Conservation (phyloP, 805 yeast species). For the Cyberlindnera americana region DNA sequence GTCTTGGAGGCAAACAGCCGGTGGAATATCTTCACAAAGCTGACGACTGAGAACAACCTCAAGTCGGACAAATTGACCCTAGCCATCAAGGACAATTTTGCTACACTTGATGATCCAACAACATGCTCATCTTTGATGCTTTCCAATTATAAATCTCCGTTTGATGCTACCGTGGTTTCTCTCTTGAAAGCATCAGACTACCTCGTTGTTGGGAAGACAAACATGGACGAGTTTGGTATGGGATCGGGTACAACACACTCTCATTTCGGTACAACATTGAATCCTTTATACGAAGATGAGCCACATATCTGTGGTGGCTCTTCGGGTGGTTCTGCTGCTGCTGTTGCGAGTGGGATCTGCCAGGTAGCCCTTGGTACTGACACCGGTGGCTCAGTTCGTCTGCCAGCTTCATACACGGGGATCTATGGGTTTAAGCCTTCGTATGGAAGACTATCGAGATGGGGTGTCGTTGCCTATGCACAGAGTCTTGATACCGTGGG, state of each 20-base stretch:
- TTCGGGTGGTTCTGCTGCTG: constrained; percentile 94
- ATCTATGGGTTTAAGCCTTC: constrained; percentile 88
- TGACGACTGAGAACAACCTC: constrained; percentile 12
- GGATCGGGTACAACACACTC: constrained; percentile 69
- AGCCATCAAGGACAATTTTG: constrained; percentile 79
- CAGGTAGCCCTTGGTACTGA: constrained; percentile 89
- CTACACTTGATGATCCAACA: constrained; percentile 61
- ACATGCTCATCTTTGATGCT: constrained; percentile 77
- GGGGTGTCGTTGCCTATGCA: constrained; percentile 91
- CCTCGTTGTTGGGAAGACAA: constrained; percentile 70
- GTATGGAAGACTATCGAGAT: constrained; percentile 86
- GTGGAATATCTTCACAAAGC: constrained; percentile 41
- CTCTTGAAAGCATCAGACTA: constrained; percentile 53
- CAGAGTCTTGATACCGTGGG: constrained; percentile 96
- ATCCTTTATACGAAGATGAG: constrained; percentile 42
- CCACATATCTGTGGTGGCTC: constrained; percentile 78
- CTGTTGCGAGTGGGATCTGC: constrained; percentile 68
- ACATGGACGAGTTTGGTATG: constrained; percentile 98
- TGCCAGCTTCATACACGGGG: constrained; percentile 88
- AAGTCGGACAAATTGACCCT: constrained; percentile 1
- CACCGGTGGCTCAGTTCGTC: constrained; percentile 94
- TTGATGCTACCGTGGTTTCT: constrained; percentile 67
- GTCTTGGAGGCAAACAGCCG: constrained; percentile 4
- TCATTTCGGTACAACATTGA: constrained; percentile 52
- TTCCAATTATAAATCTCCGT: constrained; percentile 64